Conservation (phyloP, 2,329 filamentous ascomycete species). For the Apiospora phragmitis region DNA sequence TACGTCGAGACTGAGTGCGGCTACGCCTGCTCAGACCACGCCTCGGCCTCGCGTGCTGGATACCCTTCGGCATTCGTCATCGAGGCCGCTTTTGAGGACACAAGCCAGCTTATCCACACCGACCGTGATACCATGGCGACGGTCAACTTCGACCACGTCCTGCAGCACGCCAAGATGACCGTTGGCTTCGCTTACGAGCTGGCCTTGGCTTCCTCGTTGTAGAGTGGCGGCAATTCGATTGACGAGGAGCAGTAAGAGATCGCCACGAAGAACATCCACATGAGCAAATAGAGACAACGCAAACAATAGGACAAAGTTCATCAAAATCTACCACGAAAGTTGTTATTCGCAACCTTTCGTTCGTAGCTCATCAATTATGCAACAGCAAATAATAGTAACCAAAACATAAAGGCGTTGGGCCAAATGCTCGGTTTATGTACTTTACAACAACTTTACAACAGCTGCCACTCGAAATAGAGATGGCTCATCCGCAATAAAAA, state of each 20-base stretch:
- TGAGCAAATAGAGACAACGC: background rate
- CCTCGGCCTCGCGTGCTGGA: constrained; percentile 65
- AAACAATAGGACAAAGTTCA: background rate
- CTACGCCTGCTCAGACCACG: constrained; percentile 67
- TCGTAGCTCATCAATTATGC: background rate
- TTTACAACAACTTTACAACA: constrained; percentile 4
- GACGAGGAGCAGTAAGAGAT: background rate
- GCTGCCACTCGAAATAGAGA: background rate
- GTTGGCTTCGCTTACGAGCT: constrained; percentile 50
- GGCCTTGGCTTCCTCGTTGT: constrained; percentile 27
- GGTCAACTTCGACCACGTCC: constrained; percentile 66
- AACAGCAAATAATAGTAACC: background rate
- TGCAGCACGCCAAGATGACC: constrained; percentile 60
- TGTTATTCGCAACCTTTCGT: background rate
- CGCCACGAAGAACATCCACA: background rate
- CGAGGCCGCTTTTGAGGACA: constrained; percentile 59
- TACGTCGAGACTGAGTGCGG: constrained; percentile 51
- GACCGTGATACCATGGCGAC: constrained; percentile 71
- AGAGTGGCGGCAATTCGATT: background rate
- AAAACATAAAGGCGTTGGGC: background rate
- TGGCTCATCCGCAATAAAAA: background rate
- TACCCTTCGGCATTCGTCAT: constrained; percentile 67
- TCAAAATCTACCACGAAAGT: background rate
- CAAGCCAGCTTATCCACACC: constrained; percentile 72
- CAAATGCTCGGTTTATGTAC: background rate